Conservation (phyloP, 192 early-diverging fungal species). For the Coemansia sp. region DNA sequence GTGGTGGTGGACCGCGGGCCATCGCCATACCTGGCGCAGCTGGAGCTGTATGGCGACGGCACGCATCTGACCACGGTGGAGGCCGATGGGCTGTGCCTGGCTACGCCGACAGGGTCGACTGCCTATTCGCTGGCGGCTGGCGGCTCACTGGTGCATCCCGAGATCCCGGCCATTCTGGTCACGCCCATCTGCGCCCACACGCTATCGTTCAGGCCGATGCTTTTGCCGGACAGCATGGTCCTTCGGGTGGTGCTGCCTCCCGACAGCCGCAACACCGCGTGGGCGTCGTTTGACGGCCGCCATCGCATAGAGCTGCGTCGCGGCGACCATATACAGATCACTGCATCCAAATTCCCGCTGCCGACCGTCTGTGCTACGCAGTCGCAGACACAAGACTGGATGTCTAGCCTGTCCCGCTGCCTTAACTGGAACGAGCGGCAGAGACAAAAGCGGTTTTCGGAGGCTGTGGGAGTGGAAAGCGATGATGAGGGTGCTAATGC, state of each 20-base stretch:
- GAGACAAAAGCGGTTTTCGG: conserved; percentile 71
- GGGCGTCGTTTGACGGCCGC: conserved; percentile 94
- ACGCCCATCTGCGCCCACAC: conserved; percentile 94
- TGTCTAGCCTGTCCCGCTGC: conserved; percentile 76
- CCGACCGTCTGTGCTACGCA: conserved; percentile 79
- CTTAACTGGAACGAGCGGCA: conserved; percentile 93
- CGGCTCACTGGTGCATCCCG: conserved; percentile 92
- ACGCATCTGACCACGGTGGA: conserved; percentile 91
- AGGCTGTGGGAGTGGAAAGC: not conserved
- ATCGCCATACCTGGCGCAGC: conserved; percentile 80
- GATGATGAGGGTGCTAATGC: conserved; percentile 4
- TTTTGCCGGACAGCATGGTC: conserved; percentile 91
- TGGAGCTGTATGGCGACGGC: conserved; percentile 86
- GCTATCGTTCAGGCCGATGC: conserved; percentile 93
- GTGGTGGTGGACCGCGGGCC: conserved; percentile 93
- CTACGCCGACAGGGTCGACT: conserved; percentile 92
- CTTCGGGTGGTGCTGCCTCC: conserved; percentile 80
- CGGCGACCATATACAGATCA: conserved; percentile 86
- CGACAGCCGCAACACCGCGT: conserved; percentile 82
- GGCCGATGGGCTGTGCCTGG: conserved; percentile 91
- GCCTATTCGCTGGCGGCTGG: conserved; percentile 92
- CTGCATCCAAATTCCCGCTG: conserved; percentile 81
- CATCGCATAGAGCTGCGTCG: conserved; percentile 82
- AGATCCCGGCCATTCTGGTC: conserved; percentile 87
- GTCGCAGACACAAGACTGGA: conserved; percentile 85